phyloP scores from a whole-genome alignment of 169 alveolate species.

The Eimeria maxima region DNA sequence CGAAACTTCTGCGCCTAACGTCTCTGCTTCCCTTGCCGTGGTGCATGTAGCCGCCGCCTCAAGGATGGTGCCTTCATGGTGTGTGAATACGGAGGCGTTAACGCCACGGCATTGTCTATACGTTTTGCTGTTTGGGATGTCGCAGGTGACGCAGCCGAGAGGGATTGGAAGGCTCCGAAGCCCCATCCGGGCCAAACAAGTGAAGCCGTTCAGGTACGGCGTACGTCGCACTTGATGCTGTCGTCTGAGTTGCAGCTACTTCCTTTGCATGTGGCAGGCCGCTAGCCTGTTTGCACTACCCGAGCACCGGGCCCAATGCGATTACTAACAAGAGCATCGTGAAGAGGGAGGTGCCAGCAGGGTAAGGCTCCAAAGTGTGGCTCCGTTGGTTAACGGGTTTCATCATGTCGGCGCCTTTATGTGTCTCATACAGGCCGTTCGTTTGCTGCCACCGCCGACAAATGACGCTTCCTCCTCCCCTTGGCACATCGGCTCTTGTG shows the following conservation, averaged over 20 bases:
- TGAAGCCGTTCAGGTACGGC: not conserved
- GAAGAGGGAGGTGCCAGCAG: not conserved
- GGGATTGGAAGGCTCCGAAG: not conserved
- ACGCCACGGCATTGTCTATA: not conserved
- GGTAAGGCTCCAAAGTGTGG: not conserved
- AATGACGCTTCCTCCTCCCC: slow-evolving; percentile 37
- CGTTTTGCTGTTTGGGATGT: not conserved
- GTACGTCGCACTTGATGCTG: not conserved
- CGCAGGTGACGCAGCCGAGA: not conserved
- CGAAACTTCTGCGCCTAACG: not conserved
- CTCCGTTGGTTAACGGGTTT: not conserved
- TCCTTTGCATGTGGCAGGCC: not conserved
- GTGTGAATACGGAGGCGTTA: not conserved
- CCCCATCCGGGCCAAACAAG: not conserved
- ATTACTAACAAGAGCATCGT: not conserved
- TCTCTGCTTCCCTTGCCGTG: not conserved
- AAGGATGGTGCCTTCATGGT: not conserved
- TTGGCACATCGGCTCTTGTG: slow-evolving; percentile 57
- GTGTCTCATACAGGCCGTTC: slow-evolving; percentile 49
- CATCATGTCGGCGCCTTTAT: not conserved
- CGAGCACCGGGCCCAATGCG: not conserved
- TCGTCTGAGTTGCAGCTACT: not conserved
- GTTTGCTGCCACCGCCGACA: slow-evolving; percentile 36
- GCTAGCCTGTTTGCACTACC: not conserved
- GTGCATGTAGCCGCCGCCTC: not conserved